A percentile compares a stretch with the other conserved stretches of the same genome.
phyloP scores from a whole-genome alignment of 352 stramenopile genomes.

The Pythium periplocum region DNA sequence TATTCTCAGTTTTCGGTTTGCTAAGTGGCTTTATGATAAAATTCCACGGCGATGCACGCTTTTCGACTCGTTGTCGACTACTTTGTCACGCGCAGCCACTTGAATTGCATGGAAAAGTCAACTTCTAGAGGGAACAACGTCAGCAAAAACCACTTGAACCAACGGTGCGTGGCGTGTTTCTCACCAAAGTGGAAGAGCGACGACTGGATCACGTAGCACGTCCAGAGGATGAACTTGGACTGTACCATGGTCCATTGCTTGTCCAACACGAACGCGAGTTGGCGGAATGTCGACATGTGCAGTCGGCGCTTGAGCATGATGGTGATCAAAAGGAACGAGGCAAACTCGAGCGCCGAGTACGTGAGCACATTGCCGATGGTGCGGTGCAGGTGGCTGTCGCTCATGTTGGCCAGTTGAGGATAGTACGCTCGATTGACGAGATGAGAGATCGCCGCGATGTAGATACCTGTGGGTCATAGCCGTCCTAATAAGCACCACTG shows the following conservation, averaged over 20 bases:
- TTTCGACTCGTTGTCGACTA: too few species aligned
- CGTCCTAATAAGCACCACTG: background rate
- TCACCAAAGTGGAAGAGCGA: slow-evolving; percentile 1
- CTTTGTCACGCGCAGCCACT: background rate
- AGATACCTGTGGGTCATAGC: background rate
- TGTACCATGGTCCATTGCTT: background rate
- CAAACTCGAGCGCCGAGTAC: slow-evolving; percentile 1
- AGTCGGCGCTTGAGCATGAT: slow-evolving; percentile 1
- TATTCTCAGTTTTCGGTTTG: too few species aligned
- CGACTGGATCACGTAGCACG: background rate
- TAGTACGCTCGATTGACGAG: background rate
- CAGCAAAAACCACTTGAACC: background rate
- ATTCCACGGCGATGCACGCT: too few species aligned
- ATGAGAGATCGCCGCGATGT: background rate
- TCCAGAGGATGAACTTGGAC: slow-evolving; percentile 2
- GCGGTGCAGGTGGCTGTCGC: background rate
- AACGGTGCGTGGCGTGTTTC: background rate
- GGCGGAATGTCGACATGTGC: background rate
- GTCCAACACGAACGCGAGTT: slow-evolving; percentile 1
- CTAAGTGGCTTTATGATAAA: too few species aligned
- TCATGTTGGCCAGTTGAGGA: background rate
- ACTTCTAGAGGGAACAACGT: background rate
- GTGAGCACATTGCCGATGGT: slow-evolving; percentile 1
- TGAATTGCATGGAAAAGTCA: slow-evolving; percentile 3
- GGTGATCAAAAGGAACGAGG: background rate